A percentile compares a stretch with the other conserved stretches of the same genome.
phyloP scores from a whole-genome alignment of 306 rosid genomes.

The Amphicarpaea edgeworthii region DNA sequence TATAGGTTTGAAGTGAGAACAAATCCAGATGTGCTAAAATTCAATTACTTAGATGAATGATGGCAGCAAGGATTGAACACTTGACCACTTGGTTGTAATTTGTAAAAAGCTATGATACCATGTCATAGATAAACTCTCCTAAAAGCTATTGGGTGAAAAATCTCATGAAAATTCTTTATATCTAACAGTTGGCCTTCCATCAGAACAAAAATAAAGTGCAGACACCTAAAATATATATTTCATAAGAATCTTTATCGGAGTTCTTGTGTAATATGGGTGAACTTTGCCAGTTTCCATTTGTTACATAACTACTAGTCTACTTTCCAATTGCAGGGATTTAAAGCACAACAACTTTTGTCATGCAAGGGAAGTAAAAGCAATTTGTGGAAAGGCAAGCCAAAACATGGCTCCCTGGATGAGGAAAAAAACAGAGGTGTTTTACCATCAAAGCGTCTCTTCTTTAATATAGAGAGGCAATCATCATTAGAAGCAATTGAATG shows the following conservation, averaged over 20 bases:
- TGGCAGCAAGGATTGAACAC: background rate
- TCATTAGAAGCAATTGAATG: conserved; percentile 60
- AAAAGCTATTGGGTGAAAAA: background rate
- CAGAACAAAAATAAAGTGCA: background rate
- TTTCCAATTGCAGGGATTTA: background rate
- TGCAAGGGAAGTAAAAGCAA: conserved; percentile 4
- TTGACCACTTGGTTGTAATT: background rate
- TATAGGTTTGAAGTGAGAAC: background rate
- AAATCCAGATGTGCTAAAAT: background rate
- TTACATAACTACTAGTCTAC: background rate
- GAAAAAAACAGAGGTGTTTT: conserved; percentile 39
- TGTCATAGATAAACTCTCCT: conserved; percentile 10
- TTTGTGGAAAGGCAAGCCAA: background rate
- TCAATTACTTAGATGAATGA: conserved; percentile 6
- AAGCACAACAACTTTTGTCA: background rate
- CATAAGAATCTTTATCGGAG: background rate
- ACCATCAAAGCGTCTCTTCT: conserved; percentile 75
- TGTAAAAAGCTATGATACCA: background rate
- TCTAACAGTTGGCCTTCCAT: background rate
- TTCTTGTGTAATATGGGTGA: background rate
- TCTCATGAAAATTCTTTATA: background rate
- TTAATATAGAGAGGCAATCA: conserved; percentile 73
- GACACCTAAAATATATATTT: background rate
- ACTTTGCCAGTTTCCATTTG: background rate
- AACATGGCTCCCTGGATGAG: background rate